Evolutionary conservation across 306 rosid species (phyloP).

Genomic region (Cicer yamashitae): DNA sequence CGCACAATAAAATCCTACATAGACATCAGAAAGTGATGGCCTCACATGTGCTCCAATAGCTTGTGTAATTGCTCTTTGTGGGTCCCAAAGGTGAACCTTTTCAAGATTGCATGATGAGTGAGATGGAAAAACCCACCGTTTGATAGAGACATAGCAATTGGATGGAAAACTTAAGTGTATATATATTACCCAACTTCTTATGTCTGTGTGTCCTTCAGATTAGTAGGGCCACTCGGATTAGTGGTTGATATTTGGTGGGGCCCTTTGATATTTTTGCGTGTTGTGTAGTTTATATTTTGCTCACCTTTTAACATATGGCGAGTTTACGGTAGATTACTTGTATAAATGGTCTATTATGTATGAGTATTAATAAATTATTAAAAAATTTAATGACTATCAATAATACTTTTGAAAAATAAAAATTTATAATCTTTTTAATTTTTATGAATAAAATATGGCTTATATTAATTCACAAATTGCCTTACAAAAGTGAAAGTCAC

Average conservation of each 20-base stretch:
- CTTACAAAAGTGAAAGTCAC: too few relatives aligned
- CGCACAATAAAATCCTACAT: slow-evolving; percentile 26
- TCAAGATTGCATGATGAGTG: slow-evolving; percentile 55
- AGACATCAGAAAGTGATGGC: slow-evolving; percentile 37
- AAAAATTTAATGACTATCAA: too few relatives aligned
- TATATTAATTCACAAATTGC: too few relatives aligned
- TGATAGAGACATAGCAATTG: slow-evolving; percentile 45
- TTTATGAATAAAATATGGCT: too few relatives aligned
- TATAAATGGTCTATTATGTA: too few relatives aligned
- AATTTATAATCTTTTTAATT: too few relatives aligned
- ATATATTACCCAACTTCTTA: slow-evolving; percentile 40
- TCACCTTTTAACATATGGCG: neutral
- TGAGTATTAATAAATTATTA: too few relatives aligned
- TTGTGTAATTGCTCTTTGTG: slow-evolving; percentile 39
- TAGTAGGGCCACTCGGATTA: slow-evolving; percentile 42
- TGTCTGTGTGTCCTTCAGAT: slow-evolving; percentile 33
- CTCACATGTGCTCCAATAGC: slow-evolving; percentile 50
- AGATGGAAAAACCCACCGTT: slow-evolving; percentile 44
- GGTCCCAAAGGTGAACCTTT: slow-evolving; percentile 43
- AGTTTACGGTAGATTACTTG: too few relatives aligned
- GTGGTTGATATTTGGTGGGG: slow-evolving; percentile 41
- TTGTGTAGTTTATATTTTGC: neutral
- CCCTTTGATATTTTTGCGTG: neutral
- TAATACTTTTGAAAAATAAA: too few relatives aligned
- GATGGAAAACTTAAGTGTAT: slow-evolving; percentile 32